These are phyloP conservation scores for Fomitopsis betulina DNA, from an alignment of 1,284 basidiomycete genomes.

Conservation along the genomic window DNA sequence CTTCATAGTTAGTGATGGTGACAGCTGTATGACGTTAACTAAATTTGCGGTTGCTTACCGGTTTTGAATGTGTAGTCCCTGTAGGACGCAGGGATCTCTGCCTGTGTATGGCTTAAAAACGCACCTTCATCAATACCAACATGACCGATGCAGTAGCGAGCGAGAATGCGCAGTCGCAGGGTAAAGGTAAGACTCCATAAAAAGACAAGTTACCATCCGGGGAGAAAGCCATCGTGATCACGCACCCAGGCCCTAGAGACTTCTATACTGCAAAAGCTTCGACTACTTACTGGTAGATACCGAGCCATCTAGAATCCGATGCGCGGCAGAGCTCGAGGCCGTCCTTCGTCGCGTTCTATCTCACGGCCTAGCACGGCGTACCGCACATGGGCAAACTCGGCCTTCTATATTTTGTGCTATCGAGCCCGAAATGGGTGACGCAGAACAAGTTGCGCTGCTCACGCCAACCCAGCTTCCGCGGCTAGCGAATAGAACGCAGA, in stretches of 20 bases:
- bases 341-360: not conserved
- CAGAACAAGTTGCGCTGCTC: not conserved
- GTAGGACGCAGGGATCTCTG: too few species aligned
- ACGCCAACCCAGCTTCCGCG: constrained; percentile 48
- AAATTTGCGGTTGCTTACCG: too few species aligned
- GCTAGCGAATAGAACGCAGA: constrained; percentile 55
- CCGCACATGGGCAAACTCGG: not conserved
- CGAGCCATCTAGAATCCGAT: not conserved
- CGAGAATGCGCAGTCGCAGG: not conserved
- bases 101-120: too few species aligned
- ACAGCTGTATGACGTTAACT: not conserved
- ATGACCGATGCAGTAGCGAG: too few species aligned
- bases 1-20: not conserved
- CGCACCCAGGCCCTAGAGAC: not conserved
- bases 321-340: not conserved
- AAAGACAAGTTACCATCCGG: not conserved
- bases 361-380: not conserved
- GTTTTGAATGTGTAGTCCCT: too few species aligned
- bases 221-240: not conserved
- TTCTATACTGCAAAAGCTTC: not conserved
- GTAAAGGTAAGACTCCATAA: not conserved
- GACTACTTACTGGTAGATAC: not conserved
- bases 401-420: not conserved
- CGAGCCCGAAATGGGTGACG: not conserved
- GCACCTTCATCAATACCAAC: too few species aligned